Percentiles rank a stretch among this genome's conserved stretches.
phyloP scores from a whole-genome alignment of 106 monocot species.

The Gastrodia elata region DNA sequence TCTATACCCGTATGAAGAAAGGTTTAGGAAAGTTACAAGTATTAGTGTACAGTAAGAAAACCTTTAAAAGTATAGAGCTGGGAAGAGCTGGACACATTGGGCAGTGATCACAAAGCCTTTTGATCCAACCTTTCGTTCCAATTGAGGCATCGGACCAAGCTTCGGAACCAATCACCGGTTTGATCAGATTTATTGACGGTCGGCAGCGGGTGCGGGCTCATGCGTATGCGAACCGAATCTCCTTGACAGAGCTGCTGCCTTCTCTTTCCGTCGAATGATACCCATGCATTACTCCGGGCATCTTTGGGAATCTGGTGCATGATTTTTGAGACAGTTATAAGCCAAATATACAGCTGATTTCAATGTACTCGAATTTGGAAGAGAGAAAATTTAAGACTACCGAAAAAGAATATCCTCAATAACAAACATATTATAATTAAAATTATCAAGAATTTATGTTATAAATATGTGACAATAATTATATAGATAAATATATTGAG shows the following conservation, averaged over 20 bases:
- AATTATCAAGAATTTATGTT: no score
- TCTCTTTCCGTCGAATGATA: constrained; percentile 97
- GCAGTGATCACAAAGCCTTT: constrained; percentile 67
- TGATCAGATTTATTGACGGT: constrained; percentile 98
- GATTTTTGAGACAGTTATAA: no score
- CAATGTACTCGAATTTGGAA: no score
- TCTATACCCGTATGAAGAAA: no score
- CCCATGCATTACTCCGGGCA: constrained; percentile 93
- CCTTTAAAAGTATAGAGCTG: no score
- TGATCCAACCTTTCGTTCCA: constrained; percentile 97
- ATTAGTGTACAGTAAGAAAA: no score
- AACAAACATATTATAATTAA: neutral
- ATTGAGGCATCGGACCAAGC: constrained; percentile 86
- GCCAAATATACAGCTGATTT: neutral
- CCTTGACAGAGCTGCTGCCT: constrained; percentile 94
- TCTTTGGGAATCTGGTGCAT: constrained; percentile 80
- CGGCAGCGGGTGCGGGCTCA: constrained; percentile 96
- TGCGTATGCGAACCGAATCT: constrained; percentile 72
- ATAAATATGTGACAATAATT: no score
- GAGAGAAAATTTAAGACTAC: no score
- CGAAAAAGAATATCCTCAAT: neutral
- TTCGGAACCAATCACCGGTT: constrained; percentile 95
- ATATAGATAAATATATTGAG: no score
- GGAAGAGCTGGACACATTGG: no score
- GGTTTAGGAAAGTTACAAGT: no score